Evolutionary conservation across 352 stramenopile species (phyloP).

Genomic region (Phytophthora cactorum): DNA sequence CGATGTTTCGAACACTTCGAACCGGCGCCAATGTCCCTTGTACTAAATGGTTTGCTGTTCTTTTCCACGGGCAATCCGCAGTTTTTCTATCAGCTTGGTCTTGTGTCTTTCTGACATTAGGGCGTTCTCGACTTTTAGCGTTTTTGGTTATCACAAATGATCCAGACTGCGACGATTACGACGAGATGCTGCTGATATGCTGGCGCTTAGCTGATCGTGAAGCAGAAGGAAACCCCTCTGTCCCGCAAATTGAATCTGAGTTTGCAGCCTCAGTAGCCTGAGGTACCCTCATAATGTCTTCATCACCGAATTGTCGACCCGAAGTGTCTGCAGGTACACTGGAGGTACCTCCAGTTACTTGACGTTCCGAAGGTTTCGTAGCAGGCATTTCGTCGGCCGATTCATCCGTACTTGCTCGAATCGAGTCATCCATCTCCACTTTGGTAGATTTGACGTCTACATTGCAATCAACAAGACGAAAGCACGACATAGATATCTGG

Average conservation of each 20-base stretch:
- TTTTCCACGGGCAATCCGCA: not conserved
- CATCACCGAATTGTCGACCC: too few relatives aligned
- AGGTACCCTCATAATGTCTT: too few relatives aligned
- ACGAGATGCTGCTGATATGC: slow-evolving; percentile 6
- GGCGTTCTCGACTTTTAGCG: not conserved
- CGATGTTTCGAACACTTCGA: slow-evolving; percentile 2
- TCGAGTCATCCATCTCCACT: too few relatives aligned
- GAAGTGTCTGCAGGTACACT: too few relatives aligned
- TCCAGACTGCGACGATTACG: not conserved
- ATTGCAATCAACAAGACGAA: too few relatives aligned
- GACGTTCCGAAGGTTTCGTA: too few relatives aligned
- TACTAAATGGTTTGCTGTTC: not conserved
- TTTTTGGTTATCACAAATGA: slow-evolving; percentile 7
- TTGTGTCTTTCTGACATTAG: slow-evolving; percentile 8
- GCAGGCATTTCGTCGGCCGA: too few relatives aligned
- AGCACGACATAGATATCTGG: not conserved
- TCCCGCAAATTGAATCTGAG: not conserved
- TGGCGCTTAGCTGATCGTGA: slow-evolving; percentile 1
- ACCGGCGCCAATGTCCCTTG: slow-evolving; percentile 10
- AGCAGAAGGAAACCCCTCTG: not conserved
- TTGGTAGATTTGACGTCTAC: too few relatives aligned
- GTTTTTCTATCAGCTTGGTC: not conserved
- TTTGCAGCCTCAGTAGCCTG: too few relatives aligned
- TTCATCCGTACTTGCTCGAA: too few relatives aligned
- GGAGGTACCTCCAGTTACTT: too few relatives aligned